Evolutionary conservation across 2,329 filamentous ascomycete species (phyloP).

Genomic region (Ceratocystis ficicola): DNA sequence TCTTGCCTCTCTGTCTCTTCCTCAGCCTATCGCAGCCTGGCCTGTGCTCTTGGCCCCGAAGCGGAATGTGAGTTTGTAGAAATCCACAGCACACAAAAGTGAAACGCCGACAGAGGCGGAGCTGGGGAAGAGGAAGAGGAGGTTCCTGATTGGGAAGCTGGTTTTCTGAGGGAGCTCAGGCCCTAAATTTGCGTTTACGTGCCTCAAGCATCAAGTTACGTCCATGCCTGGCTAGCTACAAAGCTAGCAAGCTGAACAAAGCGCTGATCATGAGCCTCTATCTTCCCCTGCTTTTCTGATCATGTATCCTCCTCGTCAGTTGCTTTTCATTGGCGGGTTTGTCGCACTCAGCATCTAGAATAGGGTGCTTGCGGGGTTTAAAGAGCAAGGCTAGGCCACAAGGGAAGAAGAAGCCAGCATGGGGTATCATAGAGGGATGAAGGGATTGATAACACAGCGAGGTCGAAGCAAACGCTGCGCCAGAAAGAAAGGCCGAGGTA

Average conservation of each 20-base stretch:
- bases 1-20: too few species aligned
- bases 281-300: neutral
- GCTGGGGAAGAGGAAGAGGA: neutral
- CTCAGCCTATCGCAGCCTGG: neutral
- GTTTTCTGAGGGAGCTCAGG: neutral
- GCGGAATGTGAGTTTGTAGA: neutral
- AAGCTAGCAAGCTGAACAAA: constrained; percentile 5
- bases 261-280: neutral
- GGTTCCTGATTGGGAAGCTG: constrained; percentile 6
- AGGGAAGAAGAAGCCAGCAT: neutral
- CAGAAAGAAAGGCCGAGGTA: constrained; percentile 11
- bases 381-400: neutral
- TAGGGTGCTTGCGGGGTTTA: neutral
- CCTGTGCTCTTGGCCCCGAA: neutral
- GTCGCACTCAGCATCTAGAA: neutral
- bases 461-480: neutral
- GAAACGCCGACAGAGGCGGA: constrained; percentile 2
- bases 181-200: neutral
- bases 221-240: neutral
- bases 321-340: neutral
- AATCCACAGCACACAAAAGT: neutral
- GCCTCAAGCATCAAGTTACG: neutral
- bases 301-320: neutral
- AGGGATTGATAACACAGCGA: neutral
- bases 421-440: neutral